Base-by-base conservation (phyloP, 1,284 basidiomycete species). In the Cutaneotrichosporon cavernicola region DNA sequence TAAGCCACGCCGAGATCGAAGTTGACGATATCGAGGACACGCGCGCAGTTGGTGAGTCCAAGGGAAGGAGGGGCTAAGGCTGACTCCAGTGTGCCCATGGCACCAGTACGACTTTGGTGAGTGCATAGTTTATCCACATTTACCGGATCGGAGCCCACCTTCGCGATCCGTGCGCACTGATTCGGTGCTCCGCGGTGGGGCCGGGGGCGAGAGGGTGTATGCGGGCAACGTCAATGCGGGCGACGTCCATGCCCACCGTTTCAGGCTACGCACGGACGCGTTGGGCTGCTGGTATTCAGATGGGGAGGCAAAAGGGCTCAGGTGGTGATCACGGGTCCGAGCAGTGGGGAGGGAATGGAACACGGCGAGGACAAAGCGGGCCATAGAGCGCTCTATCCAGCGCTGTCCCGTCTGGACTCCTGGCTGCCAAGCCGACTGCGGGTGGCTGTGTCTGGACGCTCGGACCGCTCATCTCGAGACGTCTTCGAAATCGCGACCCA, bases 81-180 rank as follows among this genome's bases (percentile, higher is more conserved):
- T 61, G 52, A 62, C 21, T 85, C 87, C 86, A 55, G 89, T 91
- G 5, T 92, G 90, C 77, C 90, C 91, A 5, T 92, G 89, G 89
- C 91, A 94, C 79, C 85, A 89, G 84, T 89, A 77, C 69, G 84
- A 75, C 61, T 76, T 75, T 65, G 70, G 69, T 70, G 56, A 57
- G 63, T 56, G 26, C 36, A 18, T 16, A n/a, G 10, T 5, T 9
- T 5, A 22, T 13, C 22, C 22, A 6, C 13, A 26, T 16, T 13
- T 11, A 5, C 22, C 11, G 47, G n/a, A 26, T 13, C 47, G 47
- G 34, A 36, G 7, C 34, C 34, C 5, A 13, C 5, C 34, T 36
- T 8, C 34, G 34, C 11, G 34, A 36, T 36, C 34, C 7, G 40
- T 43, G 40, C 40, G 11, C 47, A 2, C 21, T 10, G 9, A 22